Evolutionary conservation across 2,329 filamentous ascomycete genomes (phyloP).

Genomic region (Aspergillus cejpii): DNA sequence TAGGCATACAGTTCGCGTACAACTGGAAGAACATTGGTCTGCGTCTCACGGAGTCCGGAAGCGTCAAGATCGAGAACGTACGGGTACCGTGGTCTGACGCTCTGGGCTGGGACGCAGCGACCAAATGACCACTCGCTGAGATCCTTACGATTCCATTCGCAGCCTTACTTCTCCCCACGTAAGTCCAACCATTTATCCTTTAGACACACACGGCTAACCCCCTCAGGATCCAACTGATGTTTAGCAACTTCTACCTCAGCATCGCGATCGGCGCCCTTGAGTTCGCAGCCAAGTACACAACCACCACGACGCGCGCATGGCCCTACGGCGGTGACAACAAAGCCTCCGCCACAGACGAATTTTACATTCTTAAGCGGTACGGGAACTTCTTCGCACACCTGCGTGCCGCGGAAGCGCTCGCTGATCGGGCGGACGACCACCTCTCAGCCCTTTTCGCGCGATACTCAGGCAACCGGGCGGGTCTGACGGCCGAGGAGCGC

Average conservation of each 20-base stretch:
- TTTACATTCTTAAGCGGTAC: constrained; percentile 59
- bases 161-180: constrained; percentile 54
- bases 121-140: constrained; percentile 47
- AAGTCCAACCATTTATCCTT: too few species aligned
- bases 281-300: constrained; percentile 52
- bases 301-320: constrained; percentile 54
- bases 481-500: constrained; percentile 47
- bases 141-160: constrained; percentile 51
- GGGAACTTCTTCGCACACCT: constrained; percentile 59
- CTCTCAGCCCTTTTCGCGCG: constrained; percentile 45
- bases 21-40: constrained; percentile 62
- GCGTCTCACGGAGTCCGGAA: constrained; percentile 57
- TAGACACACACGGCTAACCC: too few species aligned
- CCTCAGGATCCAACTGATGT: constrained; percentile 60
- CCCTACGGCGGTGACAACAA: constrained; percentile 60
- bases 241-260: constrained; percentile 60
- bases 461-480: constrained; percentile 36
- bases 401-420: constrained; percentile 53
- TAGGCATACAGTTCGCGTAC: constrained; percentile 49
- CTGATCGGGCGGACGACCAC: constrained; percentile 50
- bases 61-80: constrained; percentile 55
- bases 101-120: constrained; percentile 51
- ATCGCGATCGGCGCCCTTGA: constrained; percentile 55
- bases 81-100: constrained; percentile 55
- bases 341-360: constrained; percentile 54